A percentile compares a stretch with the other conserved stretches of the same genome.
These are phyloP conservation scores for Rhizophlyctis rosea DNA, from an alignment of 192 early-diverging fungal species.

Conservation along the genomic window DNA sequence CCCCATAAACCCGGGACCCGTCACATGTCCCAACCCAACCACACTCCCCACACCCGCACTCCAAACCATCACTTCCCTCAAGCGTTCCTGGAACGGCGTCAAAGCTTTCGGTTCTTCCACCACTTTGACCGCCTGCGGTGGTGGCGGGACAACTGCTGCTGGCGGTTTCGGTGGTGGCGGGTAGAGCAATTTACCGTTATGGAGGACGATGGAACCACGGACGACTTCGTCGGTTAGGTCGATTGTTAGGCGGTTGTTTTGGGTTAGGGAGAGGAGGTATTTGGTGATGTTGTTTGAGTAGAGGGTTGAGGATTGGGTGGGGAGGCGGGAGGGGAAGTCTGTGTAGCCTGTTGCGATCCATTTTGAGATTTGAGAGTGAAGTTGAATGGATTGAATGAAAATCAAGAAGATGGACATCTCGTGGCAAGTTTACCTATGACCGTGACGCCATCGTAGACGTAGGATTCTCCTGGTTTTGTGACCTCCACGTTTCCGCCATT, in stretches of 20 bases:
- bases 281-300: conserved; percentile 43
- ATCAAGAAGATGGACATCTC: background rate
- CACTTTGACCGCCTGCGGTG: background rate
- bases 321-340: conserved; percentile 31
- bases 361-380: background rate
- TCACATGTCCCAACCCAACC: conserved; percentile 26
- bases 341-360: conserved; percentile 35
- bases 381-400: conserved; percentile 1
- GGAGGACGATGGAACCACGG: conserved; percentile 28
- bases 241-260: conserved; percentile 16
- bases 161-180: conserved; percentile 19
- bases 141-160: conserved; percentile 1
- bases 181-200: conserved; percentile 19
- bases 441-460: conserved; percentile 31
- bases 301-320: conserved; percentile 37
- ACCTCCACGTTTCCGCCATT: conserved; percentile 35
- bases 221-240: conserved; percentile 33
- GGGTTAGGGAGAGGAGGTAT: conserved; percentile 32
- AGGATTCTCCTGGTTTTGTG: conserved; percentile 31
- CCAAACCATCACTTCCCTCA: conserved; percentile 22
- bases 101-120: conserved; percentile 19
- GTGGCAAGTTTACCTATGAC: conserved; percentile 24
- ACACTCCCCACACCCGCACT: conserved; percentile 13
- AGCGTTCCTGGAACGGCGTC: conserved; percentile 27
- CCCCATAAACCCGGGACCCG: conserved; percentile 23